Evolutionary conservation across 2,329 filamentous ascomycete species (phyloP).

Genomic region (Emergomyces orientalis): DNA sequence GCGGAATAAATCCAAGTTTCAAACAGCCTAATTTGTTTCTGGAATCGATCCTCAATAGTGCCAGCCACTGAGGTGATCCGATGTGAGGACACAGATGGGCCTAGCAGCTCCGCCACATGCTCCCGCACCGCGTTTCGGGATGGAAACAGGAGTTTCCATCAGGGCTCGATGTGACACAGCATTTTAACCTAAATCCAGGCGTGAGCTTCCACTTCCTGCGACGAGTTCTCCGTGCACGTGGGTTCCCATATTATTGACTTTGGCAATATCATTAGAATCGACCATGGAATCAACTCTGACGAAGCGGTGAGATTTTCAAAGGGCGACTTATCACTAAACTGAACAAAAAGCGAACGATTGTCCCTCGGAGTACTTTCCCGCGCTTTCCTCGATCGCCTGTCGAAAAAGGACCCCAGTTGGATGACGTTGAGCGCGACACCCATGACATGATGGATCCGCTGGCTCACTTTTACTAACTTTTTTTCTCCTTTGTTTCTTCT

Average conservation of each 20-base stretch:
- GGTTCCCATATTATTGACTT: not conserved
- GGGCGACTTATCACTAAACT: not conserved
- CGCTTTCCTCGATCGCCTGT: not conserved
- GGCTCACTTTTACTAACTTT: not conserved
- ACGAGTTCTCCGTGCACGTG: not conserved
- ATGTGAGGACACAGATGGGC: not conserved
- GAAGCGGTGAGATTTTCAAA: not conserved
- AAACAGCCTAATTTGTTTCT: not conserved
- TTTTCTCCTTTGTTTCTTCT: not conserved
- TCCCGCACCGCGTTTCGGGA: not conserved
- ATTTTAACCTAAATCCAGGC: not conserved
- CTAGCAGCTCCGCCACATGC: not conserved
- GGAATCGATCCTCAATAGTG: not conserved
- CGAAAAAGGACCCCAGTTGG: not conserved
- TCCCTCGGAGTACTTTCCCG: not conserved
- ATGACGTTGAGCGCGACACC: not conserved
- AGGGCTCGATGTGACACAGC: not conserved
- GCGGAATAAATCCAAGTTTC: not conserved
- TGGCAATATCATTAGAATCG: not conserved
- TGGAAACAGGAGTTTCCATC: not conserved
- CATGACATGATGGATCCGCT: not conserved
- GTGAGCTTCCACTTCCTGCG: not conserved
- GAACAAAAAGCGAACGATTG: not conserved
- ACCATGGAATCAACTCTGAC: not conserved
- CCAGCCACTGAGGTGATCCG: not conserved